phyloP scores from a whole-genome alignment of 306 rosid species.

The Prunus davidiana region DNA sequence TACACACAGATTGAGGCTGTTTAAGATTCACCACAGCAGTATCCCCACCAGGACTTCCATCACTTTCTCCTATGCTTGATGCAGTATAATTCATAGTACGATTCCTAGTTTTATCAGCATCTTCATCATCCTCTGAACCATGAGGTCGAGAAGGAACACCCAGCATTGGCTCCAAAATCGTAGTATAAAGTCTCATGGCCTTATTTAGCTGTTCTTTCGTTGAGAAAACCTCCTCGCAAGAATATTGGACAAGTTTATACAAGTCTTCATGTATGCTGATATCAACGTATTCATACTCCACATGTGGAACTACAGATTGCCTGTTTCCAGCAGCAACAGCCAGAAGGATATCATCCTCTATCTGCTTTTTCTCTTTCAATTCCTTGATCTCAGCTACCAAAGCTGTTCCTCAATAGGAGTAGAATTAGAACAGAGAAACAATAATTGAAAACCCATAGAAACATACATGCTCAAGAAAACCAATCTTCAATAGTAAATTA shows the following conservation, averaged over 20 bases:
- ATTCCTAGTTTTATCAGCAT: constrained; percentile 38
- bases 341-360: constrained; percentile 78
- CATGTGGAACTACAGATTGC: constrained; percentile 69
- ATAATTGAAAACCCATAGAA: background rate
- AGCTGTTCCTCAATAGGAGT: constrained; percentile 42
- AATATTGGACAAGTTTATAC: constrained; percentile 77
- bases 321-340: constrained; percentile 79
- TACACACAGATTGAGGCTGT: constrained; percentile 47
- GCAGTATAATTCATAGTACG: constrained; percentile 37
- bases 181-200: constrained; percentile 78
- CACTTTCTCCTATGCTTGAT: constrained; percentile 47
- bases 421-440: constrained; percentile 22
- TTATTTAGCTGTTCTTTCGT: constrained; percentile 73
- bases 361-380: constrained; percentile 74
- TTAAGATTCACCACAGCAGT: constrained; percentile 36
- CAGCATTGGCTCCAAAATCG: constrained; percentile 86
- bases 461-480: constrained; percentile 2
- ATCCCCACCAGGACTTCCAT: constrained; percentile 53
- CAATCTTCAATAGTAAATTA: constrained; percentile 19
- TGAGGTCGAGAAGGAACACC: constrained; percentile 67
- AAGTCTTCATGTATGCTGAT: constrained; percentile 73
- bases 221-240: constrained; percentile 81
- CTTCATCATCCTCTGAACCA: constrained; percentile 54
- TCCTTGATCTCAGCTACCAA: constrained; percentile 92
- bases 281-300: constrained; percentile 77